phyloP scores from a whole-genome alignment of 2,329 filamentous ascomycete genomes.

The Meredithiella fracta region DNA sequence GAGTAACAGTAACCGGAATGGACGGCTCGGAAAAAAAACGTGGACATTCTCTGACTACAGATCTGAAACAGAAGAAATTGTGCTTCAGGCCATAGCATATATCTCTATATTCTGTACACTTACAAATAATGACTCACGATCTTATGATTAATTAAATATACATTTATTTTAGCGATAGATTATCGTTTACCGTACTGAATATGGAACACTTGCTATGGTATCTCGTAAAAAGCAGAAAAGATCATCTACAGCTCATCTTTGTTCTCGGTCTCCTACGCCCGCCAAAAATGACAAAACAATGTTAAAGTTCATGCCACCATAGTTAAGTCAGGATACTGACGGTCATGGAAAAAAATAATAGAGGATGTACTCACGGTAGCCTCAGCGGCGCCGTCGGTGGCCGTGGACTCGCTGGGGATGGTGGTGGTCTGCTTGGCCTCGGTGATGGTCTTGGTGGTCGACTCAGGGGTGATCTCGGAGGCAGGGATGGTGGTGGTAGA shows the following conservation, averaged over 20 bases:
- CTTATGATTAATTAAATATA: neutral
- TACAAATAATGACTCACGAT: too few species aligned
- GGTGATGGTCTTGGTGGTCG: neutral
- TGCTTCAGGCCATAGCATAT: slow-evolving; percentile 31
- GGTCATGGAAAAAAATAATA: slow-evolving; percentile 8
- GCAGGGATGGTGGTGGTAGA: neutral
- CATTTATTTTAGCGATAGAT: neutral
- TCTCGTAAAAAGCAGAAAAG: slow-evolving; percentile 2
- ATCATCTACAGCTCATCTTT: slow-evolving; percentile 15
- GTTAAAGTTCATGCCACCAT: slow-evolving; percentile 8
- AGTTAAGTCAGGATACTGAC: slow-evolving; percentile 5
- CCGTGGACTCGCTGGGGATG: slow-evolving; percentile 4
- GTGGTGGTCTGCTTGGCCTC: slow-evolving; percentile 14
- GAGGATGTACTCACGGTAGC: slow-evolving; percentile 10
- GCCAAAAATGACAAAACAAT: slow-evolving; percentile 6
- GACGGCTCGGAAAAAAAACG: slow-evolving; percentile 14
- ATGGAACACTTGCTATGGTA: slow-evolving; percentile 4
- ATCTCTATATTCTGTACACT: neutral
- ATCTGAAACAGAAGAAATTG: slow-evolving; percentile 36
- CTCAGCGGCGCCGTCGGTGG: neutral
- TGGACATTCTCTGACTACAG: slow-evolving; percentile 17
- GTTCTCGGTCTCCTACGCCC: slow-evolving; percentile 8
- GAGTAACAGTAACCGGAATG: slow-evolving; percentile 13
- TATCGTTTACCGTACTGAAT: neutral
- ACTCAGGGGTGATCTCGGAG: slow-evolving; percentile 12